Conservation (phyloP, 768 basidiomycete species). For the Trametes meyenii region DNA sequence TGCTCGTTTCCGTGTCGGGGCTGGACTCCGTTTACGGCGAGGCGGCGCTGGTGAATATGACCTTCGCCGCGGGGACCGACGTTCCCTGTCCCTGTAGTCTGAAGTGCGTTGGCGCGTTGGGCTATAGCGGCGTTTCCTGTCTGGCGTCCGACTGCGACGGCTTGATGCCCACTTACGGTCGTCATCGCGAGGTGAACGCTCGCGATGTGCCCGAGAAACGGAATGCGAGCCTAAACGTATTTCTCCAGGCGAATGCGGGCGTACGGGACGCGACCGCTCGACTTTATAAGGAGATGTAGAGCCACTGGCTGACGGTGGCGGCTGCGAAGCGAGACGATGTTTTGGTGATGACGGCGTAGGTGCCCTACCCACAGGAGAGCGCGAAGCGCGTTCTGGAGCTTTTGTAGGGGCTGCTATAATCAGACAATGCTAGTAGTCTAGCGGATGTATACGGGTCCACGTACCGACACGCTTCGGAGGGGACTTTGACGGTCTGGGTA, state of each 20-base stretch:
- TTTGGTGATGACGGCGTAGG: conserved; percentile 19
- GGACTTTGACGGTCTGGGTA: conserved; percentile 26
- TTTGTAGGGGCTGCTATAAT: conserved; percentile 7
- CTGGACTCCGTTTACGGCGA: conserved; percentile 9
- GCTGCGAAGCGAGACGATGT: conserved; percentile 12
- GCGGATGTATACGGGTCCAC: neutral
- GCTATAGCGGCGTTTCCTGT: conserved; percentile 18
- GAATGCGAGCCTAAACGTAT: conserved; percentile 19
- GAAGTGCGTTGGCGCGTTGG: neutral
- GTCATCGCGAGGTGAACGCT: conserved; percentile 12
- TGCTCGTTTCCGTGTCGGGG: neutral
- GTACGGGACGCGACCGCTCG: conserved; percentile 19
- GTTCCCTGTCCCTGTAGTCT: conserved; percentile 18
- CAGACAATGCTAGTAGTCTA: neutral
- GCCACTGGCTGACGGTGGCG: conserved; percentile 14
- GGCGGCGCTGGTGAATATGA: conserved; percentile 13
- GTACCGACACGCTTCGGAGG: conserved; percentile 30
- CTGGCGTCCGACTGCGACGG: conserved; percentile 24
- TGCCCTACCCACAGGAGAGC: conserved; percentile 12
- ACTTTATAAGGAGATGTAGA: conserved; percentile 17
- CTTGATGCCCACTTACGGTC: conserved; percentile 1
- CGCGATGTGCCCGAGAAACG: conserved; percentile 9
- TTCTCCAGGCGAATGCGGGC: conserved; percentile 11
- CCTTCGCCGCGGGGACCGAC: conserved; percentile 16
- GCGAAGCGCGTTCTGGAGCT: conserved; percentile 4